Percentiles rank a stretch among this genome's conserved stretches.
Evolutionary conservation across 2,329 filamentous ascomycete species (phyloP).

Genomic region (Claviceps cyperi): DNA sequence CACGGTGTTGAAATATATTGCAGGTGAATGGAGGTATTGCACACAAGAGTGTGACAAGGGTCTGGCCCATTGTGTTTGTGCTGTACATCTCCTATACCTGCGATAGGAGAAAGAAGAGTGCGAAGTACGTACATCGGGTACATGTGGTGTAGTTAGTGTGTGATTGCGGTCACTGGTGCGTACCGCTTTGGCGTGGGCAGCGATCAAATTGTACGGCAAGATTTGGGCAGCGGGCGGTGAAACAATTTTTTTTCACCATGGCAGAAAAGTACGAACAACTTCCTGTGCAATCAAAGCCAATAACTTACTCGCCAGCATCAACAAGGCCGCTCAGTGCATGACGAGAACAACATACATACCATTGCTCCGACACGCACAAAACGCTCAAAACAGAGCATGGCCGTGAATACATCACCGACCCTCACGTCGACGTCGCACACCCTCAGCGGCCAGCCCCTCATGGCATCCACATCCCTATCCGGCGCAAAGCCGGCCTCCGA

Average conservation of each 20-base stretch:
- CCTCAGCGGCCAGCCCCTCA: constrained; percentile 35
- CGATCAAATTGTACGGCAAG: background rate
- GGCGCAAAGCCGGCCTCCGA: constrained; percentile 16
- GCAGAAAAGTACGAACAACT: constrained; percentile 6
- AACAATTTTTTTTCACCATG: constrained; percentile 6
- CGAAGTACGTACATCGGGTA: too few species aligned
- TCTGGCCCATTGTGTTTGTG: too few species aligned
- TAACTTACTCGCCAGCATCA: background rate
- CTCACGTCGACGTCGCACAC: constrained; percentile 52
- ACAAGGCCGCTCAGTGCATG: background rate
- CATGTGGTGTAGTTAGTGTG: too few species aligned
- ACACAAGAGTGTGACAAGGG: too few species aligned
- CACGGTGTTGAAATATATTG: too few species aligned
- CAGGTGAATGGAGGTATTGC: too few species aligned
- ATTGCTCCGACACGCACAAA: background rate
- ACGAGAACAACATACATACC: background rate
- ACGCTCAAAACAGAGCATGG: constrained; percentile 17
- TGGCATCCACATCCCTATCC: constrained; percentile 24
- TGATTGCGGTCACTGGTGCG: too few species aligned
- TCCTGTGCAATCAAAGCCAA: background rate
- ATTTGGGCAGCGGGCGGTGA: constrained; percentile 6
- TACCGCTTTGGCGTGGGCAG: too few species aligned
- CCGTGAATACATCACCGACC: constrained; percentile 36
- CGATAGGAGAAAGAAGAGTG: too few species aligned
- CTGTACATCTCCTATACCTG: too few species aligned